Conservation (phyloP, 805 yeast species). For the Wickerhamiella vanderwaltii region DNA sequence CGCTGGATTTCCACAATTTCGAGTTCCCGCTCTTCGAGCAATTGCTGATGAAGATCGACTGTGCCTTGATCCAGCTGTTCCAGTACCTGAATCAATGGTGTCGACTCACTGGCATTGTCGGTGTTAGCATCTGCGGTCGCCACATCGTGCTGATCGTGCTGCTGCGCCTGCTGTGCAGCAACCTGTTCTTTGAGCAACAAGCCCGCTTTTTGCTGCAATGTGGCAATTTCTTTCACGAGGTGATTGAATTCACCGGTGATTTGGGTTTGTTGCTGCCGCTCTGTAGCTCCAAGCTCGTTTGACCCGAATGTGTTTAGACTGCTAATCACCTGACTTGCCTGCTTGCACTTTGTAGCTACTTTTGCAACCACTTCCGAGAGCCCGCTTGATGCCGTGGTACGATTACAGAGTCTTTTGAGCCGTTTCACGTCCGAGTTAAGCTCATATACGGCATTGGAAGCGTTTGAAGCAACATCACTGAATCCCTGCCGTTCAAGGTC, state of each 20-base stretch:
- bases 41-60: conserved; percentile 23
- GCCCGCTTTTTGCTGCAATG: conserved; percentile 6
- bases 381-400: not conserved
- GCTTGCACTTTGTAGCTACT: conserved; percentile 6
- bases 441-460: conserved; percentile 19
- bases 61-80: conserved; percentile 27
- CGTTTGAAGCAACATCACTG: conserved; percentile 12
- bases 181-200: not conserved
- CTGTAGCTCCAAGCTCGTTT: not conserved
- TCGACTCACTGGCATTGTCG: not conserved
- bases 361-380: conserved; percentile 7
- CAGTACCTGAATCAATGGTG: conserved; percentile 30
- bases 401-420: conserved; percentile 1
- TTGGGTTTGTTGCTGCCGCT: conserved; percentile 5
- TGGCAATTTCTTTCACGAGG: conserved; percentile 8
- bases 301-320: not conserved
- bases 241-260: conserved; percentile 5
- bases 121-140: not conserved
- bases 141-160: not conserved
- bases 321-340: conserved; percentile 4
- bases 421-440: conserved; percentile 16
- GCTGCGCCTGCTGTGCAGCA: not conserved
- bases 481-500: conserved; percentile 19
- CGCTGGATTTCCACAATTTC: conserved; percentile 62
- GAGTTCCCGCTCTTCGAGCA: conserved; percentile 56